These are phyloP conservation scores for Jasminum sambac DNA, from an alignment of 257 asterid genomes.

Conservation along the genomic window DNA sequence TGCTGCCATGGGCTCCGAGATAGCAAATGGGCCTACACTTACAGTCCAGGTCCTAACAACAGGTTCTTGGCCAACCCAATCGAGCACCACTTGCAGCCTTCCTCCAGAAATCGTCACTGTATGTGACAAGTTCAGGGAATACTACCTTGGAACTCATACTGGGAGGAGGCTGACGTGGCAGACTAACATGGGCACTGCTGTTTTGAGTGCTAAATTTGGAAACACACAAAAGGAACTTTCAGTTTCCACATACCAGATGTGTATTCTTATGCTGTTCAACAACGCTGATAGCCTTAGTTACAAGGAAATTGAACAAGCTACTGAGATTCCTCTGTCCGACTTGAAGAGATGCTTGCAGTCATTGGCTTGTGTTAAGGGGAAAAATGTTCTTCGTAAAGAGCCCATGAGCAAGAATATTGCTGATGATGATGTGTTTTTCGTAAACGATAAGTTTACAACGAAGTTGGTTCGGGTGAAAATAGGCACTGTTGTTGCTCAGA, in stretches of 20 bases:
- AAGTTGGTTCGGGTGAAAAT: slow-evolving; percentile 32
- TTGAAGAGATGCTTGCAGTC: slow-evolving; percentile 39
- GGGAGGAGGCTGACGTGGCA: slow-evolving; percentile 41
- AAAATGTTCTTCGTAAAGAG: slow-evolving; percentile 35
- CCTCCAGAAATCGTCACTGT: slow-evolving; percentile 31
- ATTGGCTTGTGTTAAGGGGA: slow-evolving; percentile 39
- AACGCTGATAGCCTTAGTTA: slow-evolving; percentile 28
- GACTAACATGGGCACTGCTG: slow-evolving; percentile 41
- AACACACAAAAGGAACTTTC: slow-evolving; percentile 35
- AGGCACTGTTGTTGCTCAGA: slow-evolving; percentile 38
- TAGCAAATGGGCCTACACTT: slow-evolving; percentile 32
- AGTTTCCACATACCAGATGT: slow-evolving; percentile 40
- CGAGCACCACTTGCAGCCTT: slow-evolving; percentile 31
- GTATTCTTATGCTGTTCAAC: slow-evolving; percentile 38
- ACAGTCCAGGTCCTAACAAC: slow-evolving; percentile 38
- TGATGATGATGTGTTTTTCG: slow-evolving; percentile 32
- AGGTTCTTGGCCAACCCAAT: slow-evolving; percentile 40
- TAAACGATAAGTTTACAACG: slow-evolving; percentile 32
- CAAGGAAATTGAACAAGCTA: slow-evolving; percentile 35
- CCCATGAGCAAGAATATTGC: slow-evolving; percentile 37
- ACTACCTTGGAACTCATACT: slow-evolving; percentile 36
- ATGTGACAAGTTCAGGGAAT: slow-evolving; percentile 33
- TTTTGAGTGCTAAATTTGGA: slow-evolving; percentile 33
- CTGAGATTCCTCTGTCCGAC: slow-evolving; percentile 32
- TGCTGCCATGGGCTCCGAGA: slow-evolving; percentile 29